Conservation (phyloP, 805 yeast species). For the Pichia nakasei region DNA sequence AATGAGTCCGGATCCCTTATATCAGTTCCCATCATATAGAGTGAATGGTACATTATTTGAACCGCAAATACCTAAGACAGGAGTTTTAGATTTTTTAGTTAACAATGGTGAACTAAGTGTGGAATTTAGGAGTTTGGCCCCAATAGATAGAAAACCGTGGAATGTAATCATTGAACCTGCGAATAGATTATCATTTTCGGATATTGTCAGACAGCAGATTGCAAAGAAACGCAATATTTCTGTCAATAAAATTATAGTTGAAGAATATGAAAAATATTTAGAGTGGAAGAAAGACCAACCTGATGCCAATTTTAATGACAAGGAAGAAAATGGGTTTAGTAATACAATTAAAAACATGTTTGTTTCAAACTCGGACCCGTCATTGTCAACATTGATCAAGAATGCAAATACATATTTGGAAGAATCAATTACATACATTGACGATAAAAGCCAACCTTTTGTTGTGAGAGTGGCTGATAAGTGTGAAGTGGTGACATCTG, state of each 20-base stretch:
- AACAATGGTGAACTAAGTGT: slow-evolving; percentile 55
- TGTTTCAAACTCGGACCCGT: slow-evolving; percentile 19
- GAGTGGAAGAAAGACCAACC: slow-evolving; percentile 22
- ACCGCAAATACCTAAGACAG: slow-evolving; percentile 38
- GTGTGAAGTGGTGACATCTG: slow-evolving; percentile 54
- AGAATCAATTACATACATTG: slow-evolving; percentile 51
- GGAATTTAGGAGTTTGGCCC: slow-evolving; percentile 45
- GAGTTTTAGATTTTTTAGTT: slow-evolving; percentile 50
- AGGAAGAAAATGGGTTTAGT: slow-evolving; percentile 12
- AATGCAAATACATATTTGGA: slow-evolving; percentile 46
- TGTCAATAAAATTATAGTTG: slow-evolving; percentile 31
- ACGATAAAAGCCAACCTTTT: slow-evolving; percentile 23
- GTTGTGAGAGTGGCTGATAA: slow-evolving; percentile 58
- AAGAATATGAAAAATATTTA: slow-evolving; percentile 29
- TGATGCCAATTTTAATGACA: slow-evolving; percentile 1
- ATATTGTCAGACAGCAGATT: slow-evolving; percentile 47
- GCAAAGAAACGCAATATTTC: slow-evolving; percentile 34
- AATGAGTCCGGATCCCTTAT: slow-evolving; percentile 43
- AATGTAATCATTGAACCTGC: slow-evolving; percentile 35
- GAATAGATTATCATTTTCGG: slow-evolving; percentile 46
- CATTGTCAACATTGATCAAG: slow-evolving; percentile 27
- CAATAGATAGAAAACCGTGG: slow-evolving; percentile 57
- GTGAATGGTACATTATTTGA: slow-evolving; percentile 30
- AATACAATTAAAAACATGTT: slow-evolving; percentile 20
- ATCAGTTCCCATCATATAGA: slow-evolving; percentile 51